Conservation (phyloP, 2,329 filamentous ascomycete genomes). For the Tolypocladium tundrense region DNA sequence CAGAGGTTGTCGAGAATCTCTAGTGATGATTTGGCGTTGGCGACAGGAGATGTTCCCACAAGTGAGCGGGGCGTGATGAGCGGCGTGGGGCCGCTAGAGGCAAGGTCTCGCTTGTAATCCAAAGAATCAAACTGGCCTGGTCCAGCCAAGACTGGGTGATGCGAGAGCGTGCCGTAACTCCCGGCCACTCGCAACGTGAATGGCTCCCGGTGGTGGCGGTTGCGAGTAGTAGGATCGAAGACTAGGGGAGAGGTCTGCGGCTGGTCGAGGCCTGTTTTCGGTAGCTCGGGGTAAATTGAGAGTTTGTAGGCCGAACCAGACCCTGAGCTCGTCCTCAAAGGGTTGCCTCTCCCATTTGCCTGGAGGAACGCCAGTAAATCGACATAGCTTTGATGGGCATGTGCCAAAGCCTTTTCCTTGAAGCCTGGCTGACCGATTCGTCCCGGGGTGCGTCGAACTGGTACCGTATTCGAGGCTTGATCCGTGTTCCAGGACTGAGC, state of each 20-base stretch:
- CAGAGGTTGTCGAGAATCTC: constrained; percentile 66
- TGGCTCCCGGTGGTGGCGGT: not conserved
- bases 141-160: not conserved
- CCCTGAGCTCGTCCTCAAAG: constrained; percentile 25
- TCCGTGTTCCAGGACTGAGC: not conserved
- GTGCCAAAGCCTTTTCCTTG: constrained; percentile 56
- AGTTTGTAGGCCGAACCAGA: constrained; percentile 33
- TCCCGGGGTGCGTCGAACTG: not conserved
- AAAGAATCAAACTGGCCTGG: not conserved
- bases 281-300: constrained; percentile 45
- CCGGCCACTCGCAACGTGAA: not conserved
- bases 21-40: constrained; percentile 54
- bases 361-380: constrained; percentile 59
- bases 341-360: constrained; percentile 40
- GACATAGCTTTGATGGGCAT: constrained; percentile 64
- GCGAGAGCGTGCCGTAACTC: not conserved
- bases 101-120: not conserved
- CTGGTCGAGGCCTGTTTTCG: constrained; percentile 11
- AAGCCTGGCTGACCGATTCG: constrained; percentile 30
- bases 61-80: not conserved
- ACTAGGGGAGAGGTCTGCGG: not conserved
- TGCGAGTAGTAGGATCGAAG: not conserved
- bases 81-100: not conserved
- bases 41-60: constrained; percentile 28
- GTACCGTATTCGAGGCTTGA: not conserved